Evolutionary conservation across 305 asterid genomes (phyloP).

Genomic region (Solanum hybrid): DNA sequence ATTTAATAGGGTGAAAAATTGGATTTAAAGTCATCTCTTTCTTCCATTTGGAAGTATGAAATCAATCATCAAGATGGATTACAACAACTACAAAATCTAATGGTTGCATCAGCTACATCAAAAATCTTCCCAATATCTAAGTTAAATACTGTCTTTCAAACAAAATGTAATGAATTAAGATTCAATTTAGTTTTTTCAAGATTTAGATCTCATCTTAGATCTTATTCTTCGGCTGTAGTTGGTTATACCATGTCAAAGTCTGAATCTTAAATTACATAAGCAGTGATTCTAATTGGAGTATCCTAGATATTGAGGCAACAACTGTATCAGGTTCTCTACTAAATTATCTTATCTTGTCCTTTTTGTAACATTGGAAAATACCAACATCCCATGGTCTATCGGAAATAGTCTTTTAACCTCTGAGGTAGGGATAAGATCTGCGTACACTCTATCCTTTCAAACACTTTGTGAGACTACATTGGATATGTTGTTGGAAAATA

Average conservation of each 20-base stretch:
- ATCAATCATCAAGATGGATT: constrained; percentile 26
- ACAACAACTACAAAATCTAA: constrained; percentile 31
- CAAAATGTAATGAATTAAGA: not conserved
- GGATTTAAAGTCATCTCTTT: not conserved
- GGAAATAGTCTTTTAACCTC: not conserved
- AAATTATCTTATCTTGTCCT: not conserved
- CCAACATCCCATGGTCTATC: not conserved
- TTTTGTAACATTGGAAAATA: not conserved
- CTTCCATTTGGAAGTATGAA: constrained; percentile 18
- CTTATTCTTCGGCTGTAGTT: constrained; percentile 40
- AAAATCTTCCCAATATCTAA: constrained; percentile 37
- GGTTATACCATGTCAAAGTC: constrained; percentile 24
- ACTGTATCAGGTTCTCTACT: constrained; percentile 25
- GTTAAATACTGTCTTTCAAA: constrained; percentile 31
- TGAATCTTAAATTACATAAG: constrained; percentile 50
- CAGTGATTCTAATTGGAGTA: constrained; percentile 20
- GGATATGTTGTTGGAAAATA: not conserved
- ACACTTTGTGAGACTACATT: not conserved
- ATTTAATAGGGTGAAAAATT: constrained; percentile 12
- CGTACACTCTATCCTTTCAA: not conserved
- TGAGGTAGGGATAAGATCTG: accelerated
- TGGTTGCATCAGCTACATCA: constrained; percentile 21
- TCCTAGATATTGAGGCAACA: constrained; percentile 41
- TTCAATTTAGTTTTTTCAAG: constrained; percentile 7
- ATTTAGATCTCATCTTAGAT: constrained; percentile 58